Evolutionary conservation across 768 basidiomycete genomes (phyloP), one percentile per base, ranked within the genome.

Genomic region (Pleurotus eryngii): DNA sequence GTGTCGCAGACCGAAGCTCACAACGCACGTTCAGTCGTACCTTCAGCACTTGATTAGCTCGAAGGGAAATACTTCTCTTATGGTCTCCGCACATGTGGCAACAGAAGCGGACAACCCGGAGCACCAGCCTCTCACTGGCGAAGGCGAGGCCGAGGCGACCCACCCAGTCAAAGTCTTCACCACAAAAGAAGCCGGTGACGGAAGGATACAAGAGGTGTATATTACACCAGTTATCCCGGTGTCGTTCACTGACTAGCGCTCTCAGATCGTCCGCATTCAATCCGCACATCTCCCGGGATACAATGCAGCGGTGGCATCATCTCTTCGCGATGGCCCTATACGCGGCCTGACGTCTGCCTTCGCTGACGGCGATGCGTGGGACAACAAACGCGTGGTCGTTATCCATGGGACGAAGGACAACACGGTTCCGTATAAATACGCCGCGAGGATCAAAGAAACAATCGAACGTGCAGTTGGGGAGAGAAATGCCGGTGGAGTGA

Each of bases 271-370:
- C 0, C 81, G 88, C n/a, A 72, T 89, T 11, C 89, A 91, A 70
- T 87, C 87, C 0, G 89, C 89, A 1, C 85, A 89, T 64, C 77
- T 91, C 4, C 81, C 85, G 0, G 82, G 89, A 3, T 91, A 83
- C 67, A 89, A 91, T 61, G 79, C 82, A 18, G 89, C 89, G 0
- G 72, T 91, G n/a, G 89, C 89, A 0, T 90, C 88, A 4, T 88
- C 84, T 3, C 73, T 91, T 22, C 80, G 89, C 35, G 81, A 87
- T 39, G 89, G 89, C 1, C 89, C 89, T 12, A 74, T 90, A 26
- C 82, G 88, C 39, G 86, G 87, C 4, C 80, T 85, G 55, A 70
- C 68, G 1, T 67, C 77, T 1, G 73, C 83, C 3, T 89, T 89
- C 62, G 67, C 75, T 24, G 75, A 79, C 0, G 72, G 77, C 14